phyloP scores from a whole-genome alignment of 2,329 filamentous ascomycete genomes.

The Fusarium sp. region DNA sequence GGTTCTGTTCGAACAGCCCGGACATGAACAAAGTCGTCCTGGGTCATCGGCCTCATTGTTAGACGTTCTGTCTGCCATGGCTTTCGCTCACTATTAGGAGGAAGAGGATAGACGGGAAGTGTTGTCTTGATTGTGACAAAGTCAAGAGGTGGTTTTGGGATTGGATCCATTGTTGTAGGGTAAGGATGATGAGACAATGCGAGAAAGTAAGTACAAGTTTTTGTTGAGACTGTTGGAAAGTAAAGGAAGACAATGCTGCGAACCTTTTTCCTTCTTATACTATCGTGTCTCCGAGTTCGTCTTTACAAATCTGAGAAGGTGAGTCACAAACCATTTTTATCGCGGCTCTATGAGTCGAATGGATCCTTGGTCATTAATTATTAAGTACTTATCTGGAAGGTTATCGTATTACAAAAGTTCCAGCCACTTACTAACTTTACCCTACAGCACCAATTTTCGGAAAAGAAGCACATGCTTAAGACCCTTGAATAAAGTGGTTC shows the following conservation, averaged over 20 bases:
- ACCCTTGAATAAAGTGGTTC: not conserved
- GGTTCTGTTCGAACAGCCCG: slow-evolving; percentile 65
- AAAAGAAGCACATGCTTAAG: not conserved
- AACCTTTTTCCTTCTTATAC: not conserved
- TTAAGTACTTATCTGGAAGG: not conserved
- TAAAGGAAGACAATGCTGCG: not conserved
- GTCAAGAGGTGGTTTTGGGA: slow-evolving; percentile 39
- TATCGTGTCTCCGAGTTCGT: not conserved
- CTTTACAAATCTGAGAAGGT: not conserved
- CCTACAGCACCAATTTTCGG: not conserved
- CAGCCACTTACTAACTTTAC: not conserved
- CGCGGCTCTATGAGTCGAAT: not conserved
- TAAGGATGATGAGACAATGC: not conserved
- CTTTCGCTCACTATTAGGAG: slow-evolving; percentile 52
- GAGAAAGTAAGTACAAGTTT: not conserved
- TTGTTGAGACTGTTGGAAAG: not conserved
- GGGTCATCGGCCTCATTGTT: slow-evolving; percentile 61
- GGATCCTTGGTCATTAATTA: not conserved
- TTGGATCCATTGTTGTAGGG: slow-evolving; percentile 36
- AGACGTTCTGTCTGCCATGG: slow-evolving; percentile 64
- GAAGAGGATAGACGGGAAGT: slow-evolving; percentile 57
- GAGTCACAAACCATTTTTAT: slow-evolving; percentile 5
- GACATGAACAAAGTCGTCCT: slow-evolving; percentile 62
- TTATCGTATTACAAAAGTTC: slow-evolving; percentile 18
- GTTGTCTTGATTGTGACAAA: slow-evolving; percentile 60